phyloP scores from a whole-genome alignment of 75 land plant genomes.

The Azolla pinnata region DNA sequence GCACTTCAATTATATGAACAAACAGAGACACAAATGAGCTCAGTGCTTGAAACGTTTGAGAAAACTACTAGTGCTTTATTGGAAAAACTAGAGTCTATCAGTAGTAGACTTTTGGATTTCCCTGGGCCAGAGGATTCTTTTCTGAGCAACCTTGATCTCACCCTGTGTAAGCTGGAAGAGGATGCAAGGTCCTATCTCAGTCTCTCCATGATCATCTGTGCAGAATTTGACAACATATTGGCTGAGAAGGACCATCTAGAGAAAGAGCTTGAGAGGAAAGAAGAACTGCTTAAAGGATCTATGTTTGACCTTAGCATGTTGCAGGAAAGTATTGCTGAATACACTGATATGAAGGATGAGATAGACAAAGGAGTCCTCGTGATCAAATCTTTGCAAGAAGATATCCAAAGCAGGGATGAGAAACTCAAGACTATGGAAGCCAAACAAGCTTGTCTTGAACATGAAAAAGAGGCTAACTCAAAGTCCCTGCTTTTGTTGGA shows the following conservation, averaged over 20 bases:
- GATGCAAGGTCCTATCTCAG: neutral
- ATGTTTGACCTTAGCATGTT: slow-evolving; percentile 68
- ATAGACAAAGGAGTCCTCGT: neutral
- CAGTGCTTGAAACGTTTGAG: slow-evolving; percentile 1
- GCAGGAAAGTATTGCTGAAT: slow-evolving; percentile 48
- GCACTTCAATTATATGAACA: neutral
- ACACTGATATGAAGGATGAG: neutral
- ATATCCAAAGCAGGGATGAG: neutral
- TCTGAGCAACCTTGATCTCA: neutral
- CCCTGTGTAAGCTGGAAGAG: slow-evolving; percentile 4
- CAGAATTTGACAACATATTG: neutral
- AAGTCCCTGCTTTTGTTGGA: slow-evolving; percentile 20
- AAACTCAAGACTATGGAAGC: neutral
- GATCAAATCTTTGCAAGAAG: neutral
- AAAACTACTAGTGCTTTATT: neutral
- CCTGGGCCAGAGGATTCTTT: slow-evolving; percentile 1
- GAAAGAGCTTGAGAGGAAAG: slow-evolving; percentile 50
- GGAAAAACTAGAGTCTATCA: slow-evolving; percentile 1
- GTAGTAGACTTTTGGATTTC: neutral
- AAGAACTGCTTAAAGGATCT: slow-evolving; percentile 53
- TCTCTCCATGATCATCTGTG: neutral
- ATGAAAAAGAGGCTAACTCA: slow-evolving; percentile 5
- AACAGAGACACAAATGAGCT: neutral
- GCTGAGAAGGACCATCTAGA: slow-evolving; percentile 32
- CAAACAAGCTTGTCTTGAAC: neutral